phyloP scores from a whole-genome alignment of 1,139 yeast genomes.

The Saccharomyces hybrid region DNA sequence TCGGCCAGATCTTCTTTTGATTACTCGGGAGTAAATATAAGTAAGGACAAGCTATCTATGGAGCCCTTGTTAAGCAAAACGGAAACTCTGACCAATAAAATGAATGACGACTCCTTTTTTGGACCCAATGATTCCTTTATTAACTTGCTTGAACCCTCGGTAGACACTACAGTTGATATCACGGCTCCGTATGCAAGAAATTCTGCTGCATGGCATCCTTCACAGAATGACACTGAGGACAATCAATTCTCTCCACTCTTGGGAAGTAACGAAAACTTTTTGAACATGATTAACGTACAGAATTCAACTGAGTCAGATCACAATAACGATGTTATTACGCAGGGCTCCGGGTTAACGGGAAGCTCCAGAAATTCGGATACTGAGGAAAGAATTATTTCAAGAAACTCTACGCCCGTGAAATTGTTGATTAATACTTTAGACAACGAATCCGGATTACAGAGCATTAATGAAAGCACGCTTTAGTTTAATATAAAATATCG shows the following conservation, averaged over 20 bases:
- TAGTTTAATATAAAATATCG: not conserved
- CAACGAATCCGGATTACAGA: not conserved
- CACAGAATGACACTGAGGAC: slow-evolving; percentile 13
- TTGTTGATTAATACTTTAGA: not conserved
- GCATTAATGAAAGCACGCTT: not conserved
- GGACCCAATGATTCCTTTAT: slow-evolving; percentile 19
- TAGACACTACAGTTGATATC: slow-evolving; percentile 26
- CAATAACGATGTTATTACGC: not conserved
- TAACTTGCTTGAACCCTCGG: slow-evolving; percentile 14
- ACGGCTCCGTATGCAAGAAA: slow-evolving; percentile 26
- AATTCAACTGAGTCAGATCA: not conserved
- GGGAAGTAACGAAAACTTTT: not conserved
- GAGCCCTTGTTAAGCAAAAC: slow-evolving; percentile 20
- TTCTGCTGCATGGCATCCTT: slow-evolving; percentile 26
- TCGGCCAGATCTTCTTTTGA: slow-evolving; percentile 24
- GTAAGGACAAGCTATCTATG: slow-evolving; percentile 10
- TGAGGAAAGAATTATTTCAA: slow-evolving; percentile 2
- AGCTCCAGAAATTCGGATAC: slow-evolving; percentile 2
- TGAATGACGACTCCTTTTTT: slow-evolving; percentile 18
- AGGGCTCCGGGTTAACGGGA: not conserved
- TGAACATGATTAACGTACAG: not conserved
- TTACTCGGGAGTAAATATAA: slow-evolving; percentile 8
- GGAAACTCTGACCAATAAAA: slow-evolving; percentile 12
- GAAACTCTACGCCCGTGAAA: not conserved
- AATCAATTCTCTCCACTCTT: slow-evolving; percentile 13